Base-by-base conservation (phyloP, 768 basidiomycete species). In the Sporobolomyces pararoseus region DNA sequence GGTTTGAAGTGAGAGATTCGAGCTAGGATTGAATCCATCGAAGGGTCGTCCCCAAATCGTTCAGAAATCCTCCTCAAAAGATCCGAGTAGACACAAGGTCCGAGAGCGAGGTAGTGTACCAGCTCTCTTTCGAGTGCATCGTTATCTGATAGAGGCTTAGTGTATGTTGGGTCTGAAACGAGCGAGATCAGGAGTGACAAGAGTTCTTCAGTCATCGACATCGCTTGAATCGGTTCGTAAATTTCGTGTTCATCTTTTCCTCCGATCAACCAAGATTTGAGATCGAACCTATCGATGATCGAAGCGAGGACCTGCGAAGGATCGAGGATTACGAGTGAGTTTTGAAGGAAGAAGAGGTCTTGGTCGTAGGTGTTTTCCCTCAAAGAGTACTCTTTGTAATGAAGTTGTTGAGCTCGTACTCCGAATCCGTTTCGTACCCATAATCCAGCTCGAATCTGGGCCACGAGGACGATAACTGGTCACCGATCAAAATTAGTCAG, bases 351-450 rank as follows among this genome's bases (percentile, higher is more conserved):
- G 82, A 88, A 93, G 23, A 96, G 82, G 73, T 92, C 96, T 78
- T 97, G 93, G 79, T 99, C 96, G 77, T 95, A 94, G 76, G 95
- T 96, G 9, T 92, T 84, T 78, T 99, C 96, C 25, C 95, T 88
- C 31, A 97, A 86, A 85, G 90, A 89, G 79, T 91, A 92, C 78
- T 98, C 95, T 32, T 93, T 88, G 78, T 99, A 99, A 78, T 98
- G 95, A 61, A 94, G 84, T 6, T 93, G 83, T 78, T 98, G 96
- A 0, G 93, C 92, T 2, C 95, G 88, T 74, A 98, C 94, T 21
- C 89, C 89, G 76, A 93, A 90, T 5, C 96, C 96, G 75, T 99
- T 99, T 63, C 95, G 89, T 12, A 96, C 94, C 96, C 96, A 99
- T 6, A 98, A 83, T 0, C 93, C 93, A 0, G 91, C 89, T 31